Evolutionary conservation across 2,329 filamentous ascomycete genomes (phyloP), one percentile per base, ranked within the genome.

Genomic region (Colletotrichum cordylinicola): DNA sequence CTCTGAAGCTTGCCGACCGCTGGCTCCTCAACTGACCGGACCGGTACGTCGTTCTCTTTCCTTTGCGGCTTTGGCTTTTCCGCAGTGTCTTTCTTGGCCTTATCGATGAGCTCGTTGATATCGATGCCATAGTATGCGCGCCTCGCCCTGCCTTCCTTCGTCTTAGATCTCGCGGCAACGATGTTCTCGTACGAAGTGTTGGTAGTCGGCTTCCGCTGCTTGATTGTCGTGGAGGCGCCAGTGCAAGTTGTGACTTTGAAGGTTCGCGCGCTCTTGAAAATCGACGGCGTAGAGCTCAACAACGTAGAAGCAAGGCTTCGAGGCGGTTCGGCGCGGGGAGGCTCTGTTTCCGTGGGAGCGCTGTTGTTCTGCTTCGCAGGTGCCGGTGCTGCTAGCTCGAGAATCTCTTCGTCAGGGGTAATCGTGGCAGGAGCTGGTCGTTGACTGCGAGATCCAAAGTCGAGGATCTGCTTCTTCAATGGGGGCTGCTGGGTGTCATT

Each of bases 91-190:
- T 90, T 90, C 69, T 91, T 87, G 4, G 94, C 94, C 18, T 93
- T 90, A 72, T 94, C 93, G 73, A 98, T 90, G 52, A 99, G 87
- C 71, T 92, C 89, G 83, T 98, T 96, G 39, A 99, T 97, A 62
- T 98, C 94, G 78, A 99, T 94, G 12, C 97, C 97, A 82, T 98
- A 99, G 85, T 96, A 98, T 79, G 93, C 93, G 79, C 91, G 91
- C 80, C 91, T 91, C 4, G 94, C 94, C 74, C 92, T 89, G 3
- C 94, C 93, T 72, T 93, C 90, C 77, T 91, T 92, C 1, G 90
- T 92, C 71, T 86, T 91, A 7, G 94, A 95, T 66, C 94, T 88
- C 13, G 91, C 90, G 27, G 93, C 93, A 4, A 94, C 90, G 79
- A 95, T 89, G 52, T 90, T 86, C 80, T 94, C 92, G 80, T 94